These are phyloP conservation scores for Magnusiomyces suaveolens DNA, from an alignment of 1,139 yeast genomes.

Conservation along the genomic window DNA sequence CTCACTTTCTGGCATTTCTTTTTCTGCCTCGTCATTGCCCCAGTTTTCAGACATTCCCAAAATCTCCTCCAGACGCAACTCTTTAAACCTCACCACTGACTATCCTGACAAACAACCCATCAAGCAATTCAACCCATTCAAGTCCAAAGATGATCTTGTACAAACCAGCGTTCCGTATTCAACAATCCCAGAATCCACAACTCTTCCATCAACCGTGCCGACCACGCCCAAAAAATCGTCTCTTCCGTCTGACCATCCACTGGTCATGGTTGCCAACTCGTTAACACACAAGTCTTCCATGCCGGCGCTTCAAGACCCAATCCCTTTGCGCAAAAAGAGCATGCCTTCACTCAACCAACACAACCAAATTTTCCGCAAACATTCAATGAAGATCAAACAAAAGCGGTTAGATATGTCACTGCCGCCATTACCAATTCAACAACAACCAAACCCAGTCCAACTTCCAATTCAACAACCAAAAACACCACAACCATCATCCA, in stretches of 20 bases:
- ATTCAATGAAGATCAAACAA: too few species aligned
- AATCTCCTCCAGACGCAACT: background rate
- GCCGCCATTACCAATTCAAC: too few species aligned
- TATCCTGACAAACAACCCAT: background rate
- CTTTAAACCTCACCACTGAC: background rate
- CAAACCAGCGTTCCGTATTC: conserved; percentile 3
- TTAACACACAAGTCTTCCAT: background rate
- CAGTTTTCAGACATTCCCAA: background rate
- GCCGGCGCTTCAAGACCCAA: background rate
- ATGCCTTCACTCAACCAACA: background rate
- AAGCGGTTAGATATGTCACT: too few species aligned
- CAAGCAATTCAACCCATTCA: too few species aligned
- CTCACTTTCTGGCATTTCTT: conserved; percentile 1
- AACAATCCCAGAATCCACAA: background rate
- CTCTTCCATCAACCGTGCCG: background rate
- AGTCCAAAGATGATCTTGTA: background rate
- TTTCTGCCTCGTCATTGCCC: background rate
- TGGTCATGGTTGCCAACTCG: background rate
- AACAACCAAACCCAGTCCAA: too few species aligned
- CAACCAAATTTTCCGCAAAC: background rate
- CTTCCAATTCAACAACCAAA: too few species aligned
- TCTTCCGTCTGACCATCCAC: background rate
- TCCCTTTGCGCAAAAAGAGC: background rate
- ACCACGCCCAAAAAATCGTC: background rate
- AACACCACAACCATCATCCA: too few species aligned